Percentiles rank a stretch among this genome's conserved stretches.
Evolutionary conservation across 2,329 filamentous ascomycete genomes (phyloP).

Genomic region (Chaetomiaceae sp.): DNA sequence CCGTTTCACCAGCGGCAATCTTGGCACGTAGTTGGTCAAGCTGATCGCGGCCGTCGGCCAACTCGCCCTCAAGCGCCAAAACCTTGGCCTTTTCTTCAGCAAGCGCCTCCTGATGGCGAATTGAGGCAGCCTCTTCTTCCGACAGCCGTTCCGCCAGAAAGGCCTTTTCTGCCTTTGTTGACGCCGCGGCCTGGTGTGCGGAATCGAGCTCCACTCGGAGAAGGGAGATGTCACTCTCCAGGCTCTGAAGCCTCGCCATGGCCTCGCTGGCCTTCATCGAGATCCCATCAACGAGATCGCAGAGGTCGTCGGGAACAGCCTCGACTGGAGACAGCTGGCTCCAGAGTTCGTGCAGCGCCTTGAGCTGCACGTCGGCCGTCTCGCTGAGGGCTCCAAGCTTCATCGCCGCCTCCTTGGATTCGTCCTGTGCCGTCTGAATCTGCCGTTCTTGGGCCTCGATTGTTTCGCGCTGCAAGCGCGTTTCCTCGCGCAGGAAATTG

Average conservation of each 20-base stretch:
- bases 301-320: constrained; percentile 50
- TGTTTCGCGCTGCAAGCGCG: constrained; percentile 54
- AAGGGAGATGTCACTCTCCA: constrained; percentile 56
- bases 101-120: constrained; percentile 51
- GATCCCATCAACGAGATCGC: constrained; percentile 57
- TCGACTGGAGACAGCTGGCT: constrained; percentile 52
- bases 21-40: constrained; percentile 64
- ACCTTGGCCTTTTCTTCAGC: constrained; percentile 52
- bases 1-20: constrained; percentile 78
- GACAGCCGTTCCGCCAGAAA: constrained; percentile 49
- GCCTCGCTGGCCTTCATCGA: constrained; percentile 54
- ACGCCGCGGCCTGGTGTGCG: constrained; percentile 50
- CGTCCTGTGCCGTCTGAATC: constrained; percentile 52
- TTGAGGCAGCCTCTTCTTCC: constrained; percentile 46
- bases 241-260: constrained; percentile 54
- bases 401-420: constrained; percentile 47
- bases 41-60: constrained; percentile 63
- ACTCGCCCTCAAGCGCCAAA: constrained; percentile 50
- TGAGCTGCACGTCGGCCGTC: constrained; percentile 47
- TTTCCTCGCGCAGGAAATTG: constrained; percentile 59
- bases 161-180: constrained; percentile 55
- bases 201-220: constrained; percentile 61
- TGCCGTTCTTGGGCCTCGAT: constrained; percentile 56
- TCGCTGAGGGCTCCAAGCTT: constrained; percentile 50
- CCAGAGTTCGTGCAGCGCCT: constrained; percentile 56